These are phyloP conservation scores for Melanomma pulvis-pyrius DNA, from an alignment of 495 filamentous ascomycete species.

Conservation along the genomic window DNA sequence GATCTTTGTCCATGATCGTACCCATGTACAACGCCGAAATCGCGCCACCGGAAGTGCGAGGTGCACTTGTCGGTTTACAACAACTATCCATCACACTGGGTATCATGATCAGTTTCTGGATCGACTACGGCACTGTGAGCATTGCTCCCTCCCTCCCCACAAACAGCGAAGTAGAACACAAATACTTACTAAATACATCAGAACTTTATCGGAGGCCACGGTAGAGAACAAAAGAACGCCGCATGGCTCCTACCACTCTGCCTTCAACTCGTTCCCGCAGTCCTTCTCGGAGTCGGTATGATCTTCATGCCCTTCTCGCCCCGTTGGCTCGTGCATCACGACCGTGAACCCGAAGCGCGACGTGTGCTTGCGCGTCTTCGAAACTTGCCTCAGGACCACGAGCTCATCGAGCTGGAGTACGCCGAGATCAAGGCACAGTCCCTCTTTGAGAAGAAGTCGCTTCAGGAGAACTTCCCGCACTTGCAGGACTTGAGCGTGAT, in stretches of 20 bases:
- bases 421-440: conserved; percentile 81
- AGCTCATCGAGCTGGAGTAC: conserved; percentile 73
- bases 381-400: conserved; percentile 59
- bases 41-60: conserved; percentile 64
- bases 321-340: conserved; percentile 75
- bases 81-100: conserved; percentile 82
- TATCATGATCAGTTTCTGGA: conserved; percentile 85
- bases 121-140: conserved; percentile 60
- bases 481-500: conserved; percentile 60
- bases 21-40: conserved; percentile 74
- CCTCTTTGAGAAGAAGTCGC: conserved; percentile 75
- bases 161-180: not conserved
- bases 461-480: conserved; percentile 70
- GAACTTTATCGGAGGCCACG: conserved; percentile 77
- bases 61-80: conserved; percentile 74
- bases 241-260: conserved; percentile 47
- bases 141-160: not conserved
- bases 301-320: conserved; percentile 82
- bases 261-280: conserved; percentile 45
- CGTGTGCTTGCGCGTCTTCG: conserved; percentile 70
- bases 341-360: conserved; percentile 70
- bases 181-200: not conserved
- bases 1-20: conserved; percentile 67
- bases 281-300: conserved; percentile 61
- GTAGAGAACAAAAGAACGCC: conserved; percentile 62